phyloP scores from a whole-genome alignment of 2,329 filamentous ascomycete species.

The Trichoderma sp. region DNA sequence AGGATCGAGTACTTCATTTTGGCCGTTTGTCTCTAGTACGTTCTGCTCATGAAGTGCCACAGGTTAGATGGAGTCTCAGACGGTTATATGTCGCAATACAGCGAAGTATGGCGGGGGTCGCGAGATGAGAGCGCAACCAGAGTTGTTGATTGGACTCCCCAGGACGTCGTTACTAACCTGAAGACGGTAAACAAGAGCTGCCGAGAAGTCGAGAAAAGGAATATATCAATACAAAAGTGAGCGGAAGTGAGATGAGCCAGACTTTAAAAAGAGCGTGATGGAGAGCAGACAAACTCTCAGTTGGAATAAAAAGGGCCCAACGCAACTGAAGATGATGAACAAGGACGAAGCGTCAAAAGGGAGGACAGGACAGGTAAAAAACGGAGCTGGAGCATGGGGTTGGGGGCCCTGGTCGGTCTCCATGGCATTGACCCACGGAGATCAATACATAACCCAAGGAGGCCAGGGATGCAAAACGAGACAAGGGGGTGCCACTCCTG shows the following conservation, averaged over 20 bases:
- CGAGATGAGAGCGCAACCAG: neutral
- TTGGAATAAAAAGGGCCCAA: slow-evolving; percentile 44
- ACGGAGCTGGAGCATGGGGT: slow-evolving; percentile 9
- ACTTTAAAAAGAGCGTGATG: slow-evolving; percentile 51
- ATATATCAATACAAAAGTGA: slow-evolving; percentile 6
- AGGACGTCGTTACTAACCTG: slow-evolving; percentile 2
- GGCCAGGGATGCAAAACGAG: slow-evolving; percentile 17
- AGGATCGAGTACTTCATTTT: slow-evolving; percentile 47
- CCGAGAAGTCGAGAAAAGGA: neutral
- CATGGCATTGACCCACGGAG: slow-evolving; percentile 17
- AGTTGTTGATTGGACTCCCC: neutral
- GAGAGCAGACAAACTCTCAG: slow-evolving; percentile 51
- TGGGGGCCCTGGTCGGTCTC: slow-evolving; percentile 11
- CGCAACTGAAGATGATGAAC: slow-evolving; percentile 30
- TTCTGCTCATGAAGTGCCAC: slow-evolving; percentile 1
- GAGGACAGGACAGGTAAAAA: slow-evolving; percentile 16
- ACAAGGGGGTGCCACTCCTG: slow-evolving; percentile 19
- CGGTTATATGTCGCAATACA: neutral
- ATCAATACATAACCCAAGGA: slow-evolving; percentile 14
- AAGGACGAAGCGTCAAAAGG: slow-evolving; percentile 23
- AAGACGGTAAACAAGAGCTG: neutral
- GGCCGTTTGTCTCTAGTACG: slow-evolving; percentile 7
- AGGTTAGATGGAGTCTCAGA: neutral
- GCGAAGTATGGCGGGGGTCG: neutral
- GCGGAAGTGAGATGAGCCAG: slow-evolving; percentile 25